Base-by-base conservation (phyloP, 1,284 basidiomycete species). In the Austroboletus rostrupii region DNA sequence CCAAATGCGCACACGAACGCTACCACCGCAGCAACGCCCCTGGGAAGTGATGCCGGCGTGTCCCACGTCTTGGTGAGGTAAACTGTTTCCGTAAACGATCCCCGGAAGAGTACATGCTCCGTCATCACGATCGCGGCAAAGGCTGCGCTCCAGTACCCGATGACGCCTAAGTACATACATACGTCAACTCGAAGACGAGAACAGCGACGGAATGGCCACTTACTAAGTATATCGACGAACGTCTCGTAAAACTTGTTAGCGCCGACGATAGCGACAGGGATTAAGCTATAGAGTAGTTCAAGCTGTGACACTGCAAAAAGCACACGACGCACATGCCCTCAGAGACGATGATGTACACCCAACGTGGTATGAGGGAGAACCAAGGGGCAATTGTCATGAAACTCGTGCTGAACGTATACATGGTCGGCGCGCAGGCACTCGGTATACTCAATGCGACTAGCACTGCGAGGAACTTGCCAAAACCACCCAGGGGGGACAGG, bases 371-470 rank as follows among this genome's bases (percentile, higher is more conserved):
- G 33, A 70, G 66, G 17, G 73, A 67, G 52, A 80, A 76, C 56
- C 58, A 58, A 32, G 35, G 47, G 26, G 81, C 50, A 17, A 87
- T 72, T 11, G 87, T 77, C 78, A 90, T 87, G 55, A 87, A 77
- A 53, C 81, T 85, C 40, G 83, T 79, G 19, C 85, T 84, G 57
- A 85, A 87, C 3, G 83, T 83, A 62, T 91, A 91, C 78, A 90
- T 87, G 14, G 79, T 84, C 3, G 85, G 84, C 12, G 84, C 87
- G 57, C 83, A 75, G 12, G 77, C 73, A 40, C 78, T 77, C 0
- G 79, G 73, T n/a, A 78, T 68, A 11, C 72, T 76, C 50, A 79
- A 57, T 6, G 75, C 70, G 26, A 77, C 65, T 21, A 78, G 56
- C 23, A 77, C 76, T 0, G 61, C 64, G 20, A 66, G 61, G 61